Base-by-base conservation (phyloP, 768 basidiomycete species). In the Amanita phalloides region DNA sequence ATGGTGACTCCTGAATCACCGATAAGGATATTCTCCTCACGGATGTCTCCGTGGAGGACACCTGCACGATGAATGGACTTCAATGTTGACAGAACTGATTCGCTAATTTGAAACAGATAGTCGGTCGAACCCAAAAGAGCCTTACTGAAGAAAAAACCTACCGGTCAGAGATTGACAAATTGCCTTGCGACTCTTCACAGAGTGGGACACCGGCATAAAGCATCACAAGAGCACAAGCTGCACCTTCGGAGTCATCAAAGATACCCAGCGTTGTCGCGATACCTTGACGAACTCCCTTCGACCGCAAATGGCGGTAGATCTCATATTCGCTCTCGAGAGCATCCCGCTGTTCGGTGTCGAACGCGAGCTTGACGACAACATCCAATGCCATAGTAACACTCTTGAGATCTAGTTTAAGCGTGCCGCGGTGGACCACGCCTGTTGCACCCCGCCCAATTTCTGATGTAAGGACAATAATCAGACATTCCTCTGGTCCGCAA, bases 381-480 rank as follows among this genome's bases (percentile, higher is more conserved):
- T 58, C 58, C 33, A 58, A 53, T 45, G 42, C 45, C 25, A 45
- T 39, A 55, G 21, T 35, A 13, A 42, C 49, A 45, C 30, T 42
- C 6, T 9, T 46, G 43, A 38, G 48, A 41, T 53, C 58, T 46
- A 53, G 46, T 42, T 58, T 32, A 41, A 57, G 56, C 37, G 54
- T 59, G 51, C 58, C 58, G 26, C 56, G 54, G 48, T 54, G 57
- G 38, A 54, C 57, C 17, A 45, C 38, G 33, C 57, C 57, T 44
- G 55, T 58, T 45, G 55, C 55, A 20, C 57, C 57, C 35, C 33
- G 56, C 37, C 55, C 57, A 47, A 58, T 58, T 55, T 58, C 57
- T 3, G 56, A 58, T 6, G 48, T 58, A 21, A 58, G 43, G 8
- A 56, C 38, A 45, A 56, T 41, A 48, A 44, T 51, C 33, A 58